Evolutionary conservation across 2,329 filamentous ascomycete species (phyloP), one percentile per base, ranked within the genome.

Genomic region (Ramichloridium luteum): DNA sequence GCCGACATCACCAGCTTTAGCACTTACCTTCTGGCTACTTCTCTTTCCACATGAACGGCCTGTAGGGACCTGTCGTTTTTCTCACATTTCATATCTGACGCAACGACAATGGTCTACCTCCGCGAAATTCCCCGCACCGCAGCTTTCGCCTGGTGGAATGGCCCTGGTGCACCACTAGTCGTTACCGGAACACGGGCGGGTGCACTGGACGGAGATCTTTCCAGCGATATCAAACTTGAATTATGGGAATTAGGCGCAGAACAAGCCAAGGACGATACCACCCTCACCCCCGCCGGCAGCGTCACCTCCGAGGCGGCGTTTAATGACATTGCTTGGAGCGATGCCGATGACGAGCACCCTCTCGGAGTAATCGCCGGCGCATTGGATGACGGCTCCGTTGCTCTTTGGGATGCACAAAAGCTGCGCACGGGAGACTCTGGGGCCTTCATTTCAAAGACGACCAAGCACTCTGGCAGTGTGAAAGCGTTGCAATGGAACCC

Each of bases 401-500:
- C 93, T 53, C 65, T 98, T 18, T 98, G 86, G 84, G 86, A 94
- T 58, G 90, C 85, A 23, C 80, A 74, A 51, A 77, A 74, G 55
- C 59, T 79, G 44, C 58, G 68, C 35, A 60, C 47, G 25, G 39
- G 39, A 25, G 39, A 40, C 31, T 66, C 67, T 40, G 81, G 92
- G 57, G 74, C 86, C n/a, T 67, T 84, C 45, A 77, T 96, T 50
- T 85, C 84, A 44, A 75, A 81, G 54, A 85, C 83, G 17, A 77
- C 77, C 30, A 93, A 94, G 60, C 90, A 98, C 59, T 85, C 73
- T 28, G 90, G 88, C 13, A 73, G 88, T 12, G 86, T 94, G 61
- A 94, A 94, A 62, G 76, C 90, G 16, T 66, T 98, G 39, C 86
- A 98, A 57, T 98, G 96, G 72, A 98, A 98, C 60, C 85, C 88